Conservation (phyloP, 257 asterid species). For the Cynanchum wilfordii region DNA sequence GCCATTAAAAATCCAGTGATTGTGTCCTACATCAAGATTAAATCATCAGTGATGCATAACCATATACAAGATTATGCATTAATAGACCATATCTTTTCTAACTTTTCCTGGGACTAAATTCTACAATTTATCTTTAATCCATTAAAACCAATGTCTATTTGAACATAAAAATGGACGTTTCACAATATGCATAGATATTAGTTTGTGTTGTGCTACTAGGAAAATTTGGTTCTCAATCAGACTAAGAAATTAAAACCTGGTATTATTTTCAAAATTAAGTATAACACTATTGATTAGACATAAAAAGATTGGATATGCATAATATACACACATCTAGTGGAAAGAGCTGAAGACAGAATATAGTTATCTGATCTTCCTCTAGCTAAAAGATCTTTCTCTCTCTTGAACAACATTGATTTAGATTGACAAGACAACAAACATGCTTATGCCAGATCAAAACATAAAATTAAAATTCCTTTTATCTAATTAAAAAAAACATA, state of each 20-base stretch:
- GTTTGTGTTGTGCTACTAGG: neutral
- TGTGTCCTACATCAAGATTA: slow-evolving; percentile 56
- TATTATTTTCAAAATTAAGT: too few species aligned
- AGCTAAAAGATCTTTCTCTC: neutral
- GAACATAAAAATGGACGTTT: neutral
- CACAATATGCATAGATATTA: too few species aligned
- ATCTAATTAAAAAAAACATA: neutral
- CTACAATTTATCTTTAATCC: neutral
- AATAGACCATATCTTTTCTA: neutral
- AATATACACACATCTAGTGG: neutral
- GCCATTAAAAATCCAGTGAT: slow-evolving; percentile 89
- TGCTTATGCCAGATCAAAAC: neutral
- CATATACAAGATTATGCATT: neutral
- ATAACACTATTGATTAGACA: too few species aligned
- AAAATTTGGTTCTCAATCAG: neutral
- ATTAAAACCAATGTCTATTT: neutral
- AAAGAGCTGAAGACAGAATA: neutral
- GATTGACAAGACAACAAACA: neutral
- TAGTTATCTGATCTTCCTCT: neutral
- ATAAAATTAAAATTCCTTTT: neutral
- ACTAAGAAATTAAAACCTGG: too few species aligned
- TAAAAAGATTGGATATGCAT: too few species aligned
- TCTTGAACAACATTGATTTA: neutral
- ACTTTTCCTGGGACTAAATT: neutral
- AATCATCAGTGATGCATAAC: slow-evolving; percentile 13